Percentiles rank a stretch among this genome's conserved stretches.
Conservation (phyloP, 768 basidiomycete species). For the Termitomyces sp. region DNA sequence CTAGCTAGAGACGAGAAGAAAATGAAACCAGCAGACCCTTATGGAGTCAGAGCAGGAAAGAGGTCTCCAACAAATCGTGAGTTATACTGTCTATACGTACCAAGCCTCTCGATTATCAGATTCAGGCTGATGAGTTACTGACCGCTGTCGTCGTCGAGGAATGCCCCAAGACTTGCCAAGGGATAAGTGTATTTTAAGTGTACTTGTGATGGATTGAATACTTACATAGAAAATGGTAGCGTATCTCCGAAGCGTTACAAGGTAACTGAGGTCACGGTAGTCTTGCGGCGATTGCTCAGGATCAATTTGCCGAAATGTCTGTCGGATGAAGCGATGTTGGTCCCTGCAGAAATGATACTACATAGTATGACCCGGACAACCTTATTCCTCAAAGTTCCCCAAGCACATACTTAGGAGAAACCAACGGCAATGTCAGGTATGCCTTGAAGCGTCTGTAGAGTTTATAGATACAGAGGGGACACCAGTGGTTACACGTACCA, state of each 20-base stretch:
- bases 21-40: neutral
- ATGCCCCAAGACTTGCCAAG: neutral
- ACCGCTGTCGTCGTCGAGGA: neutral
- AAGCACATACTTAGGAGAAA: no score
- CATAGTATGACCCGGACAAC: no score
- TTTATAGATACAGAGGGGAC: no score
- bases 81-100: neutral
- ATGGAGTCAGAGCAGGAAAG: neutral
- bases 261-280: no score
- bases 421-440: no score
- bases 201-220: neutral
- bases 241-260: neutral
- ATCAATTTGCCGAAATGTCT: no score
- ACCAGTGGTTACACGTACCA: neutral
- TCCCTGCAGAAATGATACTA: no score
- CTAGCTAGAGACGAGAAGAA: neutral
- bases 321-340: no score
- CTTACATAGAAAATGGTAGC: no score
- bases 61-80: neutral
- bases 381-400: neutral
- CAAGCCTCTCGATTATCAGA: neutral
- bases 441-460: neutral
- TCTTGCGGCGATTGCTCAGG: no score
- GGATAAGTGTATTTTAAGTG: neutral
- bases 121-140: no score